These are phyloP conservation scores for Atkinsonella texensis DNA, from an alignment of 2,329 filamentous ascomycete species.

Conservation along the genomic window DNA sequence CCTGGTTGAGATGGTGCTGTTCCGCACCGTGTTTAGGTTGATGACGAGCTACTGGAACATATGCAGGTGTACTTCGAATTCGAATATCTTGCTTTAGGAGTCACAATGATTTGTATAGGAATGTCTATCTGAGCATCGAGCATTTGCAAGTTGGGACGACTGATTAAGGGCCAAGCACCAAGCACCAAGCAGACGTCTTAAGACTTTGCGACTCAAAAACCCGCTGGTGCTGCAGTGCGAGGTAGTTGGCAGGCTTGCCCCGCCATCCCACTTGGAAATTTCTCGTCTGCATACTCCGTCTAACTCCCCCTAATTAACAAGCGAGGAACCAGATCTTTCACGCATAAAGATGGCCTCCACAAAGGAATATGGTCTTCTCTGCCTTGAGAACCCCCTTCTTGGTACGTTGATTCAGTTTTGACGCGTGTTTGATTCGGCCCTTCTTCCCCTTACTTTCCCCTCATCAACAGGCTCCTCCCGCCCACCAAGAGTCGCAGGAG, in stretches of 20 bases:
- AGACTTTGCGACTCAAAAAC: too few relatives aligned
- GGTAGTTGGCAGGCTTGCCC: background rate
- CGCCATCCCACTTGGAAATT: slow-evolving; percentile 1
- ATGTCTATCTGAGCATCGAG: too few relatives aligned
- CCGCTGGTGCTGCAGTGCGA: background rate
- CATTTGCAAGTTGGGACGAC: too few relatives aligned
- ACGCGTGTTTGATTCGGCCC: background rate
- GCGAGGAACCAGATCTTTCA: background rate
- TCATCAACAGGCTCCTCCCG: background rate
- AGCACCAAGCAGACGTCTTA: too few relatives aligned
- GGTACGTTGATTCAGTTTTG: slow-evolving; percentile 41
- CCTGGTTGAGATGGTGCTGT: too few relatives aligned
- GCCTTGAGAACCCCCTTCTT: slow-evolving; percentile 93
- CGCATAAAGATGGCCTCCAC: slow-evolving; percentile 48
- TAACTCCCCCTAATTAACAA: too few relatives aligned
- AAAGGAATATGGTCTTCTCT: slow-evolving; percentile 81
- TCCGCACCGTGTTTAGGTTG: too few relatives aligned
- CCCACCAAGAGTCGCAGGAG: background rate
- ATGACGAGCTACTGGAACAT: too few relatives aligned
- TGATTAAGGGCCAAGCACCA: too few relatives aligned
- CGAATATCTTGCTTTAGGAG: too few relatives aligned
- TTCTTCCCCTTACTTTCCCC: background rate
- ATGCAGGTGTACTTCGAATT: too few relatives aligned
- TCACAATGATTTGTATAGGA: too few relatives aligned
- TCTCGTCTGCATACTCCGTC: background rate